Percentiles rank a stretch among this genome's conserved stretches.
Conservation (phyloP, 345 rosid species). For the Lenwebbia sp. region DNA sequence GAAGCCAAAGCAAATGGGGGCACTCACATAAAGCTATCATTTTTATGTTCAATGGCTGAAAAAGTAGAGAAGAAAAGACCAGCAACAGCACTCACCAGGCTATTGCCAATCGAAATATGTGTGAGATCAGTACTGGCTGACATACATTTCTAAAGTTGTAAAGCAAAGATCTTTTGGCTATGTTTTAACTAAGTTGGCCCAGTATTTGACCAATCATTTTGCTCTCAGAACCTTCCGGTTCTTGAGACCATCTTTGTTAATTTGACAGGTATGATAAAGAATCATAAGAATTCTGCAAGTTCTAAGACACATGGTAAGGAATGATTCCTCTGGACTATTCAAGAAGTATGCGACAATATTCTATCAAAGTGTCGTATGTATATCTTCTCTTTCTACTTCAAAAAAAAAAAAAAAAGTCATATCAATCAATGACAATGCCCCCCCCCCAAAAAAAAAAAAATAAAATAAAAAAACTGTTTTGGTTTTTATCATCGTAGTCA, state of each 20-base stretch:
- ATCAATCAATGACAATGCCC: too few species aligned
- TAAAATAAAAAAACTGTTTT: too few species aligned
- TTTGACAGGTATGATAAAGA: not conserved
- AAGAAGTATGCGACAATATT: not conserved
- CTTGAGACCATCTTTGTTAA: not conserved
- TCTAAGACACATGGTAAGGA: not conserved
- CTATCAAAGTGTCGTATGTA: not conserved
- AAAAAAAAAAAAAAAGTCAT: not conserved
- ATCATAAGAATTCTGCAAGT: not conserved
- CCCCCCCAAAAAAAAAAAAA: too few species aligned
- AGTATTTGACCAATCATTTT: not conserved
- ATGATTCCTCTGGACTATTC: not conserved
- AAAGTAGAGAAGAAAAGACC: not conserved
- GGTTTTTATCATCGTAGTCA: too few species aligned
- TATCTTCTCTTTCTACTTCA: not conserved
- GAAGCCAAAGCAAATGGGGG: not conserved
- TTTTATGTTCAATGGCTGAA: not conserved
- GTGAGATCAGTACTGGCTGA: not conserved
- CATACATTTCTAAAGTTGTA: not conserved
- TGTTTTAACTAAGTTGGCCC: not conserved
- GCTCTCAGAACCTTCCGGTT: not conserved
- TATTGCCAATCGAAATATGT: not conserved
- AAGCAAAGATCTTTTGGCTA: not conserved
- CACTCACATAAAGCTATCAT: not conserved
- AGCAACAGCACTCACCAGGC: not conserved